A percentile compares a stretch with the other conserved stretches of the same genome.
Evolutionary conservation across 257 asterid species (phyloP).

Genomic region (Ehretia macrophylla): DNA sequence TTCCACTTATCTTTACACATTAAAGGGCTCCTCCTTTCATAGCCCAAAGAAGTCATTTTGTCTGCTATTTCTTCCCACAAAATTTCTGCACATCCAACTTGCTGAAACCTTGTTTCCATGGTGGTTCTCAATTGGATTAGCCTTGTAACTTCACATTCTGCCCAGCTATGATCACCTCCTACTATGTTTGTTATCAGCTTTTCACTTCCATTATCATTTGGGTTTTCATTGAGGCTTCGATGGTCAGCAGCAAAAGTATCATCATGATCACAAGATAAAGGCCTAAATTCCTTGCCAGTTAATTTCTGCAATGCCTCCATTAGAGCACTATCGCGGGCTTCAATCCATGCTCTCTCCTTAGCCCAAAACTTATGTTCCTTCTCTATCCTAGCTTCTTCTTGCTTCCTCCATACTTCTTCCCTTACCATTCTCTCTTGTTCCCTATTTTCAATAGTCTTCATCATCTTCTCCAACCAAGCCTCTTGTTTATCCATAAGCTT

Average conservation of each 20-base stretch:
- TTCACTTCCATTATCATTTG: constrained; percentile 27
- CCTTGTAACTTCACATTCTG: constrained; percentile 48
- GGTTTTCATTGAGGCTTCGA: constrained; percentile 18
- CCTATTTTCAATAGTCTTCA: constrained; percentile 67
- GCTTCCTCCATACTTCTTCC: constrained; percentile 83
- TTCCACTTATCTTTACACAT: constrained; percentile 73
- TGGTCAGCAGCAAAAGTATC: constrained; percentile 19
- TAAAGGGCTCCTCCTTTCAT: constrained; percentile 45
- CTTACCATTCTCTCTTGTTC: constrained; percentile 67
- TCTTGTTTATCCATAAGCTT: constrained; percentile 82
- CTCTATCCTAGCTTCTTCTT: constrained; percentile 62
- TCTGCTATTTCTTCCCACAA: constrained; percentile 68
- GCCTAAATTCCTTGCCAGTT: constrained; percentile 31
- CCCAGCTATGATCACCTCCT: constrained; percentile 37
- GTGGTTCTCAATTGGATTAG: constrained; percentile 47
- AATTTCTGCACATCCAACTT: constrained; percentile 31
- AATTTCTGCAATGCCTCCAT: constrained; percentile 60
- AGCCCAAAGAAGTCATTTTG: constrained; percentile 63
- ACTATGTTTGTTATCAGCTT: constrained; percentile 21
- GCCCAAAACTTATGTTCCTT: constrained; percentile 84
- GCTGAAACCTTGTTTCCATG: constrained; percentile 48
- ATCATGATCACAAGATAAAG: constrained; percentile 2
- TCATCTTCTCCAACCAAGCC: constrained; percentile 77
- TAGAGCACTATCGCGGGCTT: constrained; percentile 62
- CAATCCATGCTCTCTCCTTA: constrained; percentile 77